These are phyloP conservation scores for Rhizophlyctis rosea DNA, from an alignment of 192 early-diverging fungal genomes.

Conservation along the genomic window DNA sequence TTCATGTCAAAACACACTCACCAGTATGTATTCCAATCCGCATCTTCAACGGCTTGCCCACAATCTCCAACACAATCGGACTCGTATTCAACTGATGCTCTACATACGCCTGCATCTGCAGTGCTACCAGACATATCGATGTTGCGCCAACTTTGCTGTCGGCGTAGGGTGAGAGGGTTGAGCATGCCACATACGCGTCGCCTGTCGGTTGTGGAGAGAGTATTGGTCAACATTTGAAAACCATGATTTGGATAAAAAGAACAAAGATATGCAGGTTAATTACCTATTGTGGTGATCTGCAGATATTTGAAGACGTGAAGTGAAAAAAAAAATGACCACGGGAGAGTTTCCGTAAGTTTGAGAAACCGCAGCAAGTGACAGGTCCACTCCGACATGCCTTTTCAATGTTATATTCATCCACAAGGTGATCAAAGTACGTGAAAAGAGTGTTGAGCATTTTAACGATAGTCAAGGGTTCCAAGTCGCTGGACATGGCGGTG, in stretches of 20 bases:
- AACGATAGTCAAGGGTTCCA: conserved; percentile 47
- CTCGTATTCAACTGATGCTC: conserved; percentile 38
- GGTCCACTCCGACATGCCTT: conserved; percentile 38
- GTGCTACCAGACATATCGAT: conserved; percentile 42
- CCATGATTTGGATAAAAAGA: too few relatives aligned
- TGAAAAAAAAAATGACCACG: too few relatives aligned
- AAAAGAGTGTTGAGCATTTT: conserved; percentile 51
- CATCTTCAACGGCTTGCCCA: conserved; percentile 40
- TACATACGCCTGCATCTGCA: conserved; percentile 50
- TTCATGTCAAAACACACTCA: conserved; percentile 1
- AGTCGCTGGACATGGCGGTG: conserved; percentile 46
- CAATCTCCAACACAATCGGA: conserved; percentile 28
- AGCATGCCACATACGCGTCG: conserved; percentile 49
- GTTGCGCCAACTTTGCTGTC: conserved; percentile 38
- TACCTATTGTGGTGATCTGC: conserved; percentile 39
- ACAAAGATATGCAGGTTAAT: background rate
- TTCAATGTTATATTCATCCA: conserved; percentile 40
- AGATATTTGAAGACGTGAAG: too few relatives aligned
- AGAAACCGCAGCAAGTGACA: too few relatives aligned
- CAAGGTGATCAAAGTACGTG: conserved; percentile 46
- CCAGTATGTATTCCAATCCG: conserved; percentile 48
- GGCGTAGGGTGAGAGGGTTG: conserved; percentile 19
- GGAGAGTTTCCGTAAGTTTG: too few relatives aligned
- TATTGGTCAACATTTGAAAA: too few relatives aligned
- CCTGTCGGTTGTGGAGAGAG: conserved; percentile 14